Evolutionary conservation across 164 flowering plant species (phyloP), one percentile per base, ranked within the genome.

Genomic region (Berberis thunbergii): DNA sequence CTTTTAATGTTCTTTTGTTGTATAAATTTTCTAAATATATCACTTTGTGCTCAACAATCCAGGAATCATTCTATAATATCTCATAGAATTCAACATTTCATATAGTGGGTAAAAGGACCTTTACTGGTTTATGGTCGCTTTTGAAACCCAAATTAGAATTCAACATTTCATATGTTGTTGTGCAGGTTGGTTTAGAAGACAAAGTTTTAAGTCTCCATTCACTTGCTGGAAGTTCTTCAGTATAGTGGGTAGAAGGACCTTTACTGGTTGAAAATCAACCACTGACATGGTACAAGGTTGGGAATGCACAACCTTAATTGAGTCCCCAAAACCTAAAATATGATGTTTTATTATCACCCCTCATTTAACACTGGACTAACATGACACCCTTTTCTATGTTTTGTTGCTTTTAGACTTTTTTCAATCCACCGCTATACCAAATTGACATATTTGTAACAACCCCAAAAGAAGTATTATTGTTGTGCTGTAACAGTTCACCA

Each of bases 161-260:
- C 41, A 70, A 41, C 41, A 42, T 6, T 13, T 60, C 38, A 5
- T 4, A 6, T 68, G 57, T 62, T 66, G 26, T 10, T 63, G 12
- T 55, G 52, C 84, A 94, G 97, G 72, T 85, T 68, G 97, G 97
- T 70, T 76, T 95, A 49, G 78, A 77, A 72, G 99, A 97, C 12
- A 96, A 91, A 76, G 76, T 76, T 50, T 67, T 84, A 62, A 74
- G 73, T 64, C 86, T 95, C 68, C 82, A 88, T 68, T 78, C 97
- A 1, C 59, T 82, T 13, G 78, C 76, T 68, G 97, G 96, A 57
- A 85, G 85, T 71, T 78, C 92, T 13, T 79, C 91, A 49, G 97
- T 87, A 57, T 91, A 87, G 70, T 95, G 99, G 99, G 66, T 71
- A 5, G 74, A 78, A 64, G 90, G 88, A 62, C 73, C 88, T 26